Percentiles rank a stretch among this genome's conserved stretches.
These are phyloP conservation scores for Nicotiana knightiana DNA, from an alignment of 257 asterid genomes.

Conservation along the genomic window DNA sequence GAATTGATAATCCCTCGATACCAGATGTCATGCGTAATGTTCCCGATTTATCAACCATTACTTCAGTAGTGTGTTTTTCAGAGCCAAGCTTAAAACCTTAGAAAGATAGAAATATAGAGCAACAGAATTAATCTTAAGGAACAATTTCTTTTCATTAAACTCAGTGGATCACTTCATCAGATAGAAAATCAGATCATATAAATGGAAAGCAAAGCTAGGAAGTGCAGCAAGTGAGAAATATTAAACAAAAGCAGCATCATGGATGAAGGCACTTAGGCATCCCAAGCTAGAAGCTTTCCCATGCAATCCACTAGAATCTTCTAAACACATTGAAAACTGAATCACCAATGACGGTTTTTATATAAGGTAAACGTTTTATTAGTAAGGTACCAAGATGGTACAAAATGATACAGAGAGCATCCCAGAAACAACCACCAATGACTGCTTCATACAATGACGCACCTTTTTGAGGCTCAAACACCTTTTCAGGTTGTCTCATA, in stretches of 20 bases:
- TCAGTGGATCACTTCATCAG: background rate
- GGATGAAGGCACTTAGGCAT: background rate
- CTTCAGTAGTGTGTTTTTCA: slow-evolving; percentile 86
- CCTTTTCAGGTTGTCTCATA: background rate
- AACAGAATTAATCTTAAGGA: background rate
- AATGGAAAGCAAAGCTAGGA: background rate
- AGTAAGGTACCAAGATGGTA: no score
- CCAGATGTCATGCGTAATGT: slow-evolving; percentile 69
- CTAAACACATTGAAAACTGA: background rate
- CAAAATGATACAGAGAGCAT: no score
- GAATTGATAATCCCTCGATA: slow-evolving; percentile 66
- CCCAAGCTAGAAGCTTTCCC: background rate
- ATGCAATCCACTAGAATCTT: background rate
- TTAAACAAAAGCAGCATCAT: background rate
- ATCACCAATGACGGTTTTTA: background rate
- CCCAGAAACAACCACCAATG: no score
- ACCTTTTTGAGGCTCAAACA: background rate
- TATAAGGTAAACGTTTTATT: no score
- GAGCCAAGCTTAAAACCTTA: slow-evolving; percentile 92
- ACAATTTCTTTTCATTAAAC: background rate
- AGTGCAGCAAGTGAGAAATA: background rate
- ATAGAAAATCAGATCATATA: background rate
- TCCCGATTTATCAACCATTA: slow-evolving; percentile 60
- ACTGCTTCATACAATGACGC: background rate
- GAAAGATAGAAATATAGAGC: slow-evolving; percentile 6